Evolutionary conservation across 139 green algal genomes (phyloP).

Genomic region (Chlorella sp.): DNA sequence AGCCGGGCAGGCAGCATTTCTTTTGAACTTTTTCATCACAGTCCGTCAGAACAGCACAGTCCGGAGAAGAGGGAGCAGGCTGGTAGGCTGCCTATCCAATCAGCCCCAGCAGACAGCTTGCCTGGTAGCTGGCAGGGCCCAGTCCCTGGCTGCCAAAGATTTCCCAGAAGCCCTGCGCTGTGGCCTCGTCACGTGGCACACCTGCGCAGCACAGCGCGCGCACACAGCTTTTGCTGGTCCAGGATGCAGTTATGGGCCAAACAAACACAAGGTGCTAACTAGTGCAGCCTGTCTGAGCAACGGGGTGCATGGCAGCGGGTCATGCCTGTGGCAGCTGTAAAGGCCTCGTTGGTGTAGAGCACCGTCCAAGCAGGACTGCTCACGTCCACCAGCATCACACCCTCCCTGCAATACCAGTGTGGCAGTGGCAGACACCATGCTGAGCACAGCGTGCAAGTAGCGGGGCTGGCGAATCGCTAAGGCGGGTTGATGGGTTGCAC

Average conservation of each 20-base stretch:
- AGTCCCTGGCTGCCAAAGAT: conserved; percentile 8
- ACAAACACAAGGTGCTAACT: too few species aligned
- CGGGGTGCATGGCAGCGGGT: neutral
- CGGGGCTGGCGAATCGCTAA: neutral
- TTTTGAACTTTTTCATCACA: too few species aligned
- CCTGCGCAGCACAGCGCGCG: neutral
- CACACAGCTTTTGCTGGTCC: too few species aligned
- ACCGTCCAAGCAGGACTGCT: conserved; percentile 26
- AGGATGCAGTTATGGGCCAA: too few species aligned
- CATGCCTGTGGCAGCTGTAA: conserved; percentile 13
- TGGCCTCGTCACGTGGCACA: neutral
- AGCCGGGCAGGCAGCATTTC: neutral
- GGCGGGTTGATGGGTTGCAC: neutral
- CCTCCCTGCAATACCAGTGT: conserved; percentile 64
- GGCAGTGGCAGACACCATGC: too few species aligned
- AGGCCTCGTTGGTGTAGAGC: conserved; percentile 44
- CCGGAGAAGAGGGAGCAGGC: too few species aligned
- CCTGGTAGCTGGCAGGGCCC: neutral
- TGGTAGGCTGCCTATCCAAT: too few species aligned
- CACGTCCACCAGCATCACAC: conserved; percentile 78
- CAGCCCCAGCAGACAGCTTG: neutral
- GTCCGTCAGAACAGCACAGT: too few species aligned
- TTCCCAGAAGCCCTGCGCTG: conserved; percentile 41
- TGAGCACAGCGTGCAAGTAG: neutral
- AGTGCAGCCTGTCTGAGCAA: neutral